Evolutionary conservation across 2,329 filamentous ascomycete genomes (phyloP), one percentile per base, ranked within the genome.

Genomic region (Tolypocladium guangdongense): DNA sequence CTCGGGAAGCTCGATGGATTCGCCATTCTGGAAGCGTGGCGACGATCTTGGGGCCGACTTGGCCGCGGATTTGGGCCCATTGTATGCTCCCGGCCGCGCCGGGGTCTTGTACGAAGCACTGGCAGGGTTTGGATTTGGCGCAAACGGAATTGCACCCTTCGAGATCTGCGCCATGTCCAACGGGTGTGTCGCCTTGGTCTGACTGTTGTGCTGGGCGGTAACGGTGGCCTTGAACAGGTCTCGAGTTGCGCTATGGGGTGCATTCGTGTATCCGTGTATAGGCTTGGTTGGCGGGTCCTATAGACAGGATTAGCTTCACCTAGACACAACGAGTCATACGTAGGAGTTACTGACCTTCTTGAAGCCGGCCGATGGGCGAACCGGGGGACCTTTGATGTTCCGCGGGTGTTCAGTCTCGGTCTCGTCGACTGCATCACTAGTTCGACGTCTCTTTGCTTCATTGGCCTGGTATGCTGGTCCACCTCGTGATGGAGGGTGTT

Each of bases 1-100:
- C 61, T 99, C 93, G 0, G 93, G 92, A 3, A 99, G 81, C 60
- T 93, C 87, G 63, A 99, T 96, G 51, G 81, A 82, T 55, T 99
- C 93, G 56, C 91, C 90, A 61, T 90, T 92, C 56, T 86, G 87
- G 71, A 95, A 95, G 51, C 88, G 83, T 1, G 90, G 90, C 1
- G 90, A 95, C 33, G 87, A 86, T 59, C 82, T 79, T 20, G 79
- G 70, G 2, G 71, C 74, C n/a, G 78, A 77, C 62, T 87, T 88
- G 55, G 75, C 75, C 3, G 73, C 74, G 1, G 83, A 81, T 63
- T 84, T 84, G 47, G 69, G 68, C 39, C 65, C 67, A 16, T 58
- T 60, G 20, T 63, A 57, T 46, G 67, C 68, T 30, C 70, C 74
- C 27, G 80, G 76, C 20, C 84, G 79, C 11, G 78, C 83, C 1